Base-by-base conservation (phyloP, 225 moss, liverwort and hornwort genomes). In the Anthoceros angustus region DNA sequence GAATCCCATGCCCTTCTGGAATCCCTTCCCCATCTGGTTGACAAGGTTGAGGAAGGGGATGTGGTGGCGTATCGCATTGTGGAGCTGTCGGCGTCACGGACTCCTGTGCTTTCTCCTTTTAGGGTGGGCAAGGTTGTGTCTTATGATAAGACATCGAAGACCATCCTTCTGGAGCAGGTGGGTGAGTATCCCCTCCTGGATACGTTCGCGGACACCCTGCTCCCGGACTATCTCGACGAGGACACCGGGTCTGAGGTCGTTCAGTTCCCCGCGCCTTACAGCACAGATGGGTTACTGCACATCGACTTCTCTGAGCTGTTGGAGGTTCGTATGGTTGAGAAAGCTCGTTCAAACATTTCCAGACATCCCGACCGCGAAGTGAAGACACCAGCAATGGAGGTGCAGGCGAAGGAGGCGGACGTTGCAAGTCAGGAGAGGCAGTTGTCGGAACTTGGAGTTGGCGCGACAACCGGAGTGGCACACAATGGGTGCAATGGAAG, bases 1-100 rank as follows among this genome's bases (percentile, higher is more conserved):
- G 42, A 74, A 45, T 63, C 55, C 40, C 69, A 14, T 10, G 49
- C 74, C 38, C 77, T 85, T 48, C n/a, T n/a, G n/a, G 91, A 83
- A 45, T 78, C 71, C n/a, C 64, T 86, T 64, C 84, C 86, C 69
- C 61, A 68, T 26, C 74, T 88, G 38, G 66, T 64, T 71, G 83
- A 80, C 71, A 48, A 42, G 62, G 88, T 91, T 69, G 63, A 91
- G 91, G 77, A 77, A 50, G 87, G 84, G 42, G 89, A 98, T 80
- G 72, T 92, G 63, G 66, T 98, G 76, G 92, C 86, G 7, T 98
- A 98, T 71, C 86, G 86, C 63, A 70, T 98, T 66, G 86, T 98
- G 76, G 98, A 98, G 76, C 72, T 98, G 67, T 86, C 87, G 63
- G 40, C 82, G 12, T 87, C 89, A 62, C 92, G 98, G 98, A 98